Evolutionary conservation across 176 grass and related monocot species (phyloP).

Genomic region (Puccinellia tenuiflora): DNA sequence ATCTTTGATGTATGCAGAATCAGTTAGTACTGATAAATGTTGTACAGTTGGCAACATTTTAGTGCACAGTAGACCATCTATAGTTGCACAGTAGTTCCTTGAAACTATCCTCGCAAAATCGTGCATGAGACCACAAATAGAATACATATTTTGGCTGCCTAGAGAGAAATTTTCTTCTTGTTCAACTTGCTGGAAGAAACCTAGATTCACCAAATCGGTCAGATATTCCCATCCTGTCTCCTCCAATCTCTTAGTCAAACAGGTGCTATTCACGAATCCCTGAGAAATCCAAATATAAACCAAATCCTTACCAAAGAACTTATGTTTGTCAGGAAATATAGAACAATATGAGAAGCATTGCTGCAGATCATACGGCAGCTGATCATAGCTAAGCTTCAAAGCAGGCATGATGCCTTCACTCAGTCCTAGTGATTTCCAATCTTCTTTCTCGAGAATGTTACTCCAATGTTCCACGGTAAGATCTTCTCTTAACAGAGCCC

Average conservation of each 20-base stretch:
- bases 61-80: neutral
- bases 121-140: constrained; percentile 34
- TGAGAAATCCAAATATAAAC: constrained; percentile 37
- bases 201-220: neutral
- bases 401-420: neutral
- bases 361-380: neutral
- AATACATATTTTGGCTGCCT: neutral
- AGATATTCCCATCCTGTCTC: constrained; percentile 27
- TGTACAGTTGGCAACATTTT: neutral
- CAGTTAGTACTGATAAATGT: constrained; percentile 21
- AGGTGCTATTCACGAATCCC: constrained; percentile 8
- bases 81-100: neutral
- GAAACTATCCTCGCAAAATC: constrained; percentile 32
- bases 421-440: neutral
- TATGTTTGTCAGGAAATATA: neutral
- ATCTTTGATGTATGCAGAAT: neutral
- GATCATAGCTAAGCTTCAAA: constrained; percentile 27
- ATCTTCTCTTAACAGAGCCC: neutral
- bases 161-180: neutral
- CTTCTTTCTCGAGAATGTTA: neutral
- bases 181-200: neutral
- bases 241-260: constrained; percentile 8
- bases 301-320: neutral
- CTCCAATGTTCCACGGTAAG: constrained; percentile 8
- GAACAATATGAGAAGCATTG: constrained; percentile 21